Evolutionary conservation across 257 asterid species (phyloP).

Genomic region (Handroanthus guayacan): DNA sequence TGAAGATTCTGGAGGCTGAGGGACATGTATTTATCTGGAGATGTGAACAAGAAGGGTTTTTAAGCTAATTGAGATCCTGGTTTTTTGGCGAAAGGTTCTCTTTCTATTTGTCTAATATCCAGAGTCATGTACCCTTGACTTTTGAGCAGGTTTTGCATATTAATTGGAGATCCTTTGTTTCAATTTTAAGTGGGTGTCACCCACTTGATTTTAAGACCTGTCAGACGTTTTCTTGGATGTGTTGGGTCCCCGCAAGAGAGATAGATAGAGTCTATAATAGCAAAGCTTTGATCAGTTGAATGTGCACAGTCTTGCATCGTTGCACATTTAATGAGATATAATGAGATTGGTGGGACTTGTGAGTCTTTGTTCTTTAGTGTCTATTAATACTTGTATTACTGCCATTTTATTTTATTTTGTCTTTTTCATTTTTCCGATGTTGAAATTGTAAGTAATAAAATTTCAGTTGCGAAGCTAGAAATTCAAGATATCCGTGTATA

Average conservation of each 20-base stretch:
- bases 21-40: not conserved
- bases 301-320: conserved; percentile 17
- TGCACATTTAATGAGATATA: not conserved
- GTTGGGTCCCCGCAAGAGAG: not conserved
- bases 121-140: not conserved
- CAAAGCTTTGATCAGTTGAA: not conserved
- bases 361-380: not conserved
- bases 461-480: conserved; percentile 10
- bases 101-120: not conserved
- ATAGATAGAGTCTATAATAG: not conserved
- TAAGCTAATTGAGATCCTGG: not conserved
- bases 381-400: not conserved
- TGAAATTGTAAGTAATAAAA: not conserved
- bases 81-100: not conserved
- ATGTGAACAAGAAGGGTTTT: not conserved
- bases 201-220: conserved; percentile 17
- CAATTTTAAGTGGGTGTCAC: not conserved
- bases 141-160: not conserved
- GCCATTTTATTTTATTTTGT: not conserved
- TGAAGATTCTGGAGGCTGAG: not conserved
- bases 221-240: conserved; percentile 1
- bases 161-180: not conserved
- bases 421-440: not conserved
- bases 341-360: not conserved
- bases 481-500: not conserved